These are phyloP conservation scores for Protomyces macrosporus DNA, from an alignment of 1,139 yeast genomes.

Conservation along the genomic window DNA sequence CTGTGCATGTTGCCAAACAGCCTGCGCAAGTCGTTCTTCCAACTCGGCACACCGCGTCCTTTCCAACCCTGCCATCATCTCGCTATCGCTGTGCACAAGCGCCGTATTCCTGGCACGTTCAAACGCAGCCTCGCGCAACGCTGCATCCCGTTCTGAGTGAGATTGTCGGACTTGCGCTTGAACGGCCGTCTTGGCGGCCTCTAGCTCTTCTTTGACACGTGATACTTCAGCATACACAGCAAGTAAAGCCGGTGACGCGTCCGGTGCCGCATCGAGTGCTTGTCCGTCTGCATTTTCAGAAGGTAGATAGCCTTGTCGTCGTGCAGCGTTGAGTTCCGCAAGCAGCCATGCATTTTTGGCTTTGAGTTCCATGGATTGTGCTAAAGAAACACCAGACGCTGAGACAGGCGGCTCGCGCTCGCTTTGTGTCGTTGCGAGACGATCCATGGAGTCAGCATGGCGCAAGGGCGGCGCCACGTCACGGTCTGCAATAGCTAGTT, in stretches of 20 bases:
- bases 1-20: background rate
- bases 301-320: constrained; percentile 31
- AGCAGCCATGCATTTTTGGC: constrained; percentile 32
- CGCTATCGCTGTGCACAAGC: constrained; percentile 12
- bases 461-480: constrained; percentile 11
- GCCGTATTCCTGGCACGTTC: constrained; percentile 25
- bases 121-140: constrained; percentile 29
- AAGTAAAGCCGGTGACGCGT: constrained; percentile 28
- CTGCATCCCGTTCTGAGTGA: constrained; percentile 32
- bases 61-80: constrained; percentile 8
- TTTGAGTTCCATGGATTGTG: background rate
- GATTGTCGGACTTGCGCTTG: constrained; percentile 35
- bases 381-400: background rate
- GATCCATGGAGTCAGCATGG: constrained; percentile 1
- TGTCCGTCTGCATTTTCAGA: constrained; percentile 3
- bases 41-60: constrained; percentile 26
- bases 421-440: background rate
- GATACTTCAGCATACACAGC: constrained; percentile 38
- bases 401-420: background rate
- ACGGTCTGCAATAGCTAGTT: background rate
- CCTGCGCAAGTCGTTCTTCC: constrained; percentile 27
- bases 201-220: constrained; percentile 36
- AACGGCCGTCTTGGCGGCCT: constrained; percentile 39
- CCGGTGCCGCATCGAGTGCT: constrained; percentile 7
- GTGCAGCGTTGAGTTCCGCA: constrained; percentile 32